Percentiles rank a stretch among this genome's conserved stretches.
Conservation (phyloP, 148 eudicot species). For the Amaranthus palmeri region DNA sequence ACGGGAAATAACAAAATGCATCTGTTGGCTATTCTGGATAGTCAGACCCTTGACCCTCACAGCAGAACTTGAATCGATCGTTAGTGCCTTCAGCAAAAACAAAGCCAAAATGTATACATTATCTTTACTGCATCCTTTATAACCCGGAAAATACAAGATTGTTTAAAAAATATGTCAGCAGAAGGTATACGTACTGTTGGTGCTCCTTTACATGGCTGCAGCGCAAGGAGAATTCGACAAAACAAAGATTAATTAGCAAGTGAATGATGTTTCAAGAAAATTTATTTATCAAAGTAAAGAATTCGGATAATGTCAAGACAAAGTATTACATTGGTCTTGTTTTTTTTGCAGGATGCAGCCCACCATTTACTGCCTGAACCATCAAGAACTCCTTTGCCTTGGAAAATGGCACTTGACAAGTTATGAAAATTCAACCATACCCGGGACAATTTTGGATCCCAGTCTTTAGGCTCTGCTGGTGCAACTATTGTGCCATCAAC, state of each 20-base stretch:
- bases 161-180: neutral
- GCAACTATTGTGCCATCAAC: conserved; percentile 90
- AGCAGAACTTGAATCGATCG: conserved; percentile 71
- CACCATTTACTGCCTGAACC: conserved; percentile 99
- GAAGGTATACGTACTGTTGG: conserved; percentile 65
- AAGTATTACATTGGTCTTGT: conserved; percentile 69
- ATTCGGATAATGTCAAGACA: neutral
- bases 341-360: conserved; percentile 98
- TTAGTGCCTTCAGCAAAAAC: conserved; percentile 54
- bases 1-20: conserved; percentile 75
- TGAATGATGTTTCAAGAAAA: neutral
- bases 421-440: conserved; percentile 74
- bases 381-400: conserved; percentile 86
- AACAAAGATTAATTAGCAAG: conserved; percentile 22
- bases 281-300: neutral
- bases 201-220: conserved; percentile 90
- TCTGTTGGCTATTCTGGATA: conserved; percentile 88
- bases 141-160: neutral
- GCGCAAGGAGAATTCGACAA: conserved; percentile 17
- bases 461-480: conserved; percentile 69
- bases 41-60: conserved; percentile 72
- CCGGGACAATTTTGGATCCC: conserved; percentile 70
- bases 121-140: neutral
- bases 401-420: conserved; percentile 60
- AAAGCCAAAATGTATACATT: neutral